Base-by-base conservation (phyloP, 352 stramenopile species). In the Pythium aristosporum region DNA sequence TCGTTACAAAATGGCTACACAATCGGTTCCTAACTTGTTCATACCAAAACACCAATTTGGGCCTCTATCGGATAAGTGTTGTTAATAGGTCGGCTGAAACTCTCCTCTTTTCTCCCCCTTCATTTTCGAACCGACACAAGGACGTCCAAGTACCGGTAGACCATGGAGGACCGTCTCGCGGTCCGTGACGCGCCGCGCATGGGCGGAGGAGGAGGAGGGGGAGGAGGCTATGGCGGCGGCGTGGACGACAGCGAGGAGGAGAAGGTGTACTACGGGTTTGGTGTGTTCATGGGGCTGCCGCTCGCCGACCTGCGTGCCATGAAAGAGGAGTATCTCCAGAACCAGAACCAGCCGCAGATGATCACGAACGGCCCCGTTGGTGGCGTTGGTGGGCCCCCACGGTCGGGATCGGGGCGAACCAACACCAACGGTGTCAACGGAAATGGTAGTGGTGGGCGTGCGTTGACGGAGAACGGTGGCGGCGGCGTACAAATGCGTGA, bases 211-310 rank as follows among this genome's bases (percentile, higher is more conserved):
- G 48, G 48, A n/a, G 32, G 37, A 43, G 16, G 28, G 2, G 16
- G 28, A 11, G 36, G 43, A 18, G 58, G 48, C 46, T 36, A 46
- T 30, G 43, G 23, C 57, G 53, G 34, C 41, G 60, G 65, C 23
- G 72, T 84, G 10, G 73, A 83, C 50, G 79, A 88, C 46, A 86
- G 76, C 55, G 84, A 93, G 53, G 79, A 91, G 52, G 81, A 93
- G 62, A 91, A 95, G 71, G 75, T 95, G 1, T 95, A 95, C 80
- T 95, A 95, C 72, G 86, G 86, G 54, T 95, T 95, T 47, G 86
- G 86, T 54, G 86, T 95, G 37, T 95, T 95, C 69, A 95, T 95
- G 82, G 86, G 86, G 0, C 75, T 95, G 44, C 80, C 84, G 34
- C 75, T 95, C 50, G 77, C 81, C n/a, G 85, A 92, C 47, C 75